These are phyloP conservation scores for Chenopodium suecicum DNA, from an alignment of 148 eudicot species.

Conservation along the genomic window DNA sequence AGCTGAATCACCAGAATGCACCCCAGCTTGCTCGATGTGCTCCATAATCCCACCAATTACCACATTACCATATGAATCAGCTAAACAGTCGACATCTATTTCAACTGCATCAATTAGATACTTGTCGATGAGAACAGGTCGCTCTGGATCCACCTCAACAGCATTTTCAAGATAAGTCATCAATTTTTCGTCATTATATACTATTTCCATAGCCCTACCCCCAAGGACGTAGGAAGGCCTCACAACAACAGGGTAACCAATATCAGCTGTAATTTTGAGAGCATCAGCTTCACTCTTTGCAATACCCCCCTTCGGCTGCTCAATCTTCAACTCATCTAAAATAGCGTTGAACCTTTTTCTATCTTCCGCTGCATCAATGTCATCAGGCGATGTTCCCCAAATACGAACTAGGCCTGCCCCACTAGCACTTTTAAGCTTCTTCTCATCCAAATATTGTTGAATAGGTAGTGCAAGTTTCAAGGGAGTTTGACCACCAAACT, in stretches of 20 bases:
- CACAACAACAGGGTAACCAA: constrained; percentile 96
- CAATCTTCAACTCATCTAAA: constrained; percentile 69
- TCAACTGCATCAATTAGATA: constrained; percentile 89
- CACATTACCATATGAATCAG: constrained; percentile 80
- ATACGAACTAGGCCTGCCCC: constrained; percentile 79
- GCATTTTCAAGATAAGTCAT: constrained; percentile 76
- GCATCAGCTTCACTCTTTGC: constrained; percentile 90
- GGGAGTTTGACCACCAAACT: constrained; percentile 98
- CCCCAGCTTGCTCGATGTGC: constrained; percentile 97
- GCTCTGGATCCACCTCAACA: constrained; percentile 89
- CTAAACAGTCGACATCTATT: constrained; percentile 84
- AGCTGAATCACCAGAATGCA: constrained; percentile 99
- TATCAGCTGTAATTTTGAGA: constrained; percentile 76
- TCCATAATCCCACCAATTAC: constrained; percentile 99
- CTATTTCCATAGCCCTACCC: constrained; percentile 98
- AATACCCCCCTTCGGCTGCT: constrained; percentile 93
- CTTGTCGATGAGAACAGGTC: constrained; percentile 80
- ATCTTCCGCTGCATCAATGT: constrained; percentile 98
- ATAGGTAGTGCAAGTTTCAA: constrained; percentile 84
- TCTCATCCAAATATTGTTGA: constrained; percentile 74
- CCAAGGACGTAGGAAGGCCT: constrained; percentile 96
- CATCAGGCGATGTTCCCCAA: constrained; percentile 98
- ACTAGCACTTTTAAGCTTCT: constrained; percentile 65
- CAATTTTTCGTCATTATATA: constrained; percentile 82
- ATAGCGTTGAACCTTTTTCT: constrained; percentile 92